Conservation (phyloP, 768 basidiomycete species). For the Tylopilus intermedius region DNA sequence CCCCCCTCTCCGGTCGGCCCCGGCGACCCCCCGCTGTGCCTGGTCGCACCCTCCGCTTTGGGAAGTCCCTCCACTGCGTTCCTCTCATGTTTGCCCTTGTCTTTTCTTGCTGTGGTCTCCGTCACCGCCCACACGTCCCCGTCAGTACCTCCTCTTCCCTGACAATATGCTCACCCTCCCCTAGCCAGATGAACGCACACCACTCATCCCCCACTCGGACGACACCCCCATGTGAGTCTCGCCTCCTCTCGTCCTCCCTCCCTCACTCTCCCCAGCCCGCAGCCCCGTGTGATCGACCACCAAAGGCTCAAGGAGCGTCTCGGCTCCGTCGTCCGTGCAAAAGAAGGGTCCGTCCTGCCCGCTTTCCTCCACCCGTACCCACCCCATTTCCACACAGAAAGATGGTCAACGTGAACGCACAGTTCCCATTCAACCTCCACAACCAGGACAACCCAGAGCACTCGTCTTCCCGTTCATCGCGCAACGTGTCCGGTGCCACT, state of each 20-base stretch:
- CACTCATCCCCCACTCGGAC: conserved; percentile 26
- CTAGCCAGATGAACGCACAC: conserved; percentile 22
- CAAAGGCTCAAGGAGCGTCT: conserved; percentile 48
- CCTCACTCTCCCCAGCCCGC: conserved; percentile 17
- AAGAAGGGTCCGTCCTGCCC: conserved; percentile 47
- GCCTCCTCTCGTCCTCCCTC: neutral
- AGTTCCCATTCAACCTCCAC: conserved; percentile 57
- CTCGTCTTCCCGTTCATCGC: conserved; percentile 27
- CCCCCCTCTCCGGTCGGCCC: conserved; percentile 16
- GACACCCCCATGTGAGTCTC: conserved; percentile 24
- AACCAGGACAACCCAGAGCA: conserved; percentile 12
- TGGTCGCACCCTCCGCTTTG: conserved; percentile 23
- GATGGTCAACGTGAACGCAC: conserved; percentile 66
- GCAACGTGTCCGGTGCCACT: conserved; percentile 33
- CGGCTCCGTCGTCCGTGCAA: conserved; percentile 52
- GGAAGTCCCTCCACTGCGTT: neutral
- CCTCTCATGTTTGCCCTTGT: conserved; percentile 27
- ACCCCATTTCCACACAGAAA: conserved; percentile 37
- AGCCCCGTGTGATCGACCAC: conserved; percentile 40
- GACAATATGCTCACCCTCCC: neutral
- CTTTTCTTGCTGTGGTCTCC: conserved; percentile 27
- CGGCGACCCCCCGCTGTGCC: conserved; percentile 25
- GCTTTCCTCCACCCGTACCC: neutral
- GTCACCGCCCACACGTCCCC: conserved; percentile 14
- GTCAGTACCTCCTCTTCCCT: conserved; percentile 8